Evolutionary conservation across 805 yeast genomes (phyloP).

Genomic region (Starmerella geochares): DNA sequence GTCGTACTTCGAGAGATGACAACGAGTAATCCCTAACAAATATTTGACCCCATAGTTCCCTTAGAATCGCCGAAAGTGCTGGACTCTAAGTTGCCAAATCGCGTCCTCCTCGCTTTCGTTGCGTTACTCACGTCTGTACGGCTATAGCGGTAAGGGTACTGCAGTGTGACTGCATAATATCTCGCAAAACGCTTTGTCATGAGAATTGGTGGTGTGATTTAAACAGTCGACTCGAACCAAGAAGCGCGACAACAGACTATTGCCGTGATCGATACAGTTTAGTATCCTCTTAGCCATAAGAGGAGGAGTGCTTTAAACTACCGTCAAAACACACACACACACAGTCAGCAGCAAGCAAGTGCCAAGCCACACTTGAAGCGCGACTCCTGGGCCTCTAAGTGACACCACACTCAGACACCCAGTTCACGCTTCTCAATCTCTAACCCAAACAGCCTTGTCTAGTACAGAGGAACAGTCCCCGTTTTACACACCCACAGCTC

Average conservation of each 20-base stretch:
- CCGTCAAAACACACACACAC: background rate
- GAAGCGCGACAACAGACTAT: background rate
- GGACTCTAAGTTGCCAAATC: too few species aligned
- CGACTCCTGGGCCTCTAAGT: slow-evolving; percentile 7
- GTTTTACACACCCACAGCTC: slow-evolving; percentile 16
- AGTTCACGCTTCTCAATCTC: slow-evolving; percentile 3
- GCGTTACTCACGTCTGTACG: background rate
- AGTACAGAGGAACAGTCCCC: slow-evolving; percentile 14
- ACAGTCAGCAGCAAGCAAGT: slow-evolving; percentile 6
- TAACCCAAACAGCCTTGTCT: slow-evolving; percentile 13
- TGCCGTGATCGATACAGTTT: background rate
- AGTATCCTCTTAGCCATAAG: background rate
- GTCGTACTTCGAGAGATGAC: too few species aligned
- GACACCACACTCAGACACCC: slow-evolving; percentile 1
- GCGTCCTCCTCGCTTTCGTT: too few species aligned
- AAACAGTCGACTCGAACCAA: background rate
- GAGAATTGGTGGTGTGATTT: background rate
- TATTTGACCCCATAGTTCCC: too few species aligned
- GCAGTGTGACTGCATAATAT: slow-evolving; percentile 11
- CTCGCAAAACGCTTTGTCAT: background rate
- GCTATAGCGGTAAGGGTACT: slow-evolving; percentile 4
- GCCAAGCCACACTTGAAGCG: slow-evolving; percentile 3
- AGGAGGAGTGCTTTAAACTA: background rate
- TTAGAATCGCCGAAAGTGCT: too few species aligned
- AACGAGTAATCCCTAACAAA: too few species aligned